Evolutionary conservation across 225 moss, liverwort and hornwort genomes (phyloP), one percentile per base, ranked within the genome.

Genomic region (Pseudoscleropodium purum): DNA sequence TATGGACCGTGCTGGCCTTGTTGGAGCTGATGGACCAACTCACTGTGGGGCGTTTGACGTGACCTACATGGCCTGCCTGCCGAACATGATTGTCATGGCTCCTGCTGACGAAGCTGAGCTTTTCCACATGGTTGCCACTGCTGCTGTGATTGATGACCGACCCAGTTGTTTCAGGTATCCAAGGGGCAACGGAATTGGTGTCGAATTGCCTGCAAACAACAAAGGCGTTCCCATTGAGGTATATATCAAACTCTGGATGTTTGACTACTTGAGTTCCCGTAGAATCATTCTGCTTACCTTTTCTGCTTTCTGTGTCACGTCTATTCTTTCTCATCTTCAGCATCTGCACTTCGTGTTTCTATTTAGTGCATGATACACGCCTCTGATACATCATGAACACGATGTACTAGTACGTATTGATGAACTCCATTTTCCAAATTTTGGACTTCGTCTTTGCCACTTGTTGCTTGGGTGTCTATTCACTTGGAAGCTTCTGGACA

Each of bases 81-180:
- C 94, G 1, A 94, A 94, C 85, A 94, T 94, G 94, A 83, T 94
- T 30, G 93, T 94, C 31, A 94, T 94, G 94, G 94, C 94, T 59
- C 94, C 93, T 4, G 90, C 94, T 66, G 93, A 94, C 84, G 93
- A 94, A 91, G 93, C 93, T 77, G 94, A 94, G 88, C 94, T 94
- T 73, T 94, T 94, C 89, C 93, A 94, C 87, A 94, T 94, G 67
- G 94, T 94, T 7, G 94, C 94, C 18, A 94, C 94, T 68, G 93
- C 94, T 81, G 90, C 88, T 67, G 90, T 73, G 59, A 94, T 94
- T 67, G 94, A 94, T 82, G 94, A 94, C 80, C 94, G 84, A 41
- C 94, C 93, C 51, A 94, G 93, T 79, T 94, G 94, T 68, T 93
- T 94, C 94, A 86, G 94, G 73, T 94, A 94, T 83, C 94, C 94